Evolutionary conservation across 2,329 filamentous ascomycete species (phyloP).

Genomic region (Emergomyces africanus): DNA sequence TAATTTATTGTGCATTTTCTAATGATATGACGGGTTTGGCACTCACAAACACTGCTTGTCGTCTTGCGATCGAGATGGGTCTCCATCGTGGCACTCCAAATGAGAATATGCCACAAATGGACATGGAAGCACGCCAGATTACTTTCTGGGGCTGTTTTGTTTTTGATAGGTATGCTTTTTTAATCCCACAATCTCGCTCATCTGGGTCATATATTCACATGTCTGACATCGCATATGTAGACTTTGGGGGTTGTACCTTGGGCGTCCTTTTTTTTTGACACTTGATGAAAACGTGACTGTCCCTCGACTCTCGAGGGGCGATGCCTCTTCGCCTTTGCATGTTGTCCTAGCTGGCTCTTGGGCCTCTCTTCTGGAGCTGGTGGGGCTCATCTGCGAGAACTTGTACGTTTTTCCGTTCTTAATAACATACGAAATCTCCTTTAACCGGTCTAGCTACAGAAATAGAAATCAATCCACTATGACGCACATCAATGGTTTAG

Average conservation of each 20-base stretch:
- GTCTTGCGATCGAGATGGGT: slow-evolving; percentile 10
- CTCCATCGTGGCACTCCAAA: slow-evolving; percentile 8
- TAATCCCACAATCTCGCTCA: neutral
- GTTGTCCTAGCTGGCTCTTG: slow-evolving; percentile 8
- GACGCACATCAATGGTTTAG: slow-evolving; percentile 5
- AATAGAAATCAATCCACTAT: slow-evolving; percentile 3
- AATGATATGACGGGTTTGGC: slow-evolving; percentile 12
- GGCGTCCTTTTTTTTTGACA: slow-evolving; percentile 8
- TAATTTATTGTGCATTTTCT: slow-evolving; percentile 9
- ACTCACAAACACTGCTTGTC: slow-evolving; percentile 9
- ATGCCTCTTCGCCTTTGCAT: slow-evolving; percentile 3
- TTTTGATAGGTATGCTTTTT: slow-evolving; percentile 6
- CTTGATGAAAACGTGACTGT: slow-evolving; percentile 6
- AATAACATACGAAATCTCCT: neutral
- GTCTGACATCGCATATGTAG: neutral
- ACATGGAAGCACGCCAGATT: slow-evolving; percentile 9
- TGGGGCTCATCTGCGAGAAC: slow-evolving; percentile 10
- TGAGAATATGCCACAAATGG: slow-evolving; percentile 4
- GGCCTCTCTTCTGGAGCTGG: slow-evolving; percentile 6
- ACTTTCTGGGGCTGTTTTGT: slow-evolving; percentile 11
- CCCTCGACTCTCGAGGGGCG: neutral
- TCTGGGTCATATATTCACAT: neutral
- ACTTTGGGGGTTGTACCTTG: slow-evolving; percentile 11
- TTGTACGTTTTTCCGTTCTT: slow-evolving; percentile 1
- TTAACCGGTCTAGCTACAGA: neutral